These are phyloP conservation scores for Cucurbita moschata DNA, from an alignment of 306 rosid species.

Conservation along the genomic window DNA sequence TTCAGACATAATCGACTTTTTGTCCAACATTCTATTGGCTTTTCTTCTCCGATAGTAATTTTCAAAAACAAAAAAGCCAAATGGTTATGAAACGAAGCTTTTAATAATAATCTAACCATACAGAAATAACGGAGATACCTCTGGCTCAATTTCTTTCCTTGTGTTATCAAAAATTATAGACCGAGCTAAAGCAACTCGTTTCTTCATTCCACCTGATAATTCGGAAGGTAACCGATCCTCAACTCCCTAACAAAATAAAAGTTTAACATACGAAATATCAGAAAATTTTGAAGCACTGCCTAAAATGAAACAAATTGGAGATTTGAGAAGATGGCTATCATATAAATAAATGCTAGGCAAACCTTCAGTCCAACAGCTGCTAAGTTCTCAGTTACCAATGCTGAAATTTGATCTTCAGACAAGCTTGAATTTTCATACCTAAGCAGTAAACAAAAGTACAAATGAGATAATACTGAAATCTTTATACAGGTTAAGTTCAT, in stretches of 20 bases:
- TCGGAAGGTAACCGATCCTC: slow-evolving; percentile 93
- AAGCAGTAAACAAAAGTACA: slow-evolving; percentile 13
- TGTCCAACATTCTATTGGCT: no score
- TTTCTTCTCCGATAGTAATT: no score
- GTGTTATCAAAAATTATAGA: slow-evolving; percentile 74
- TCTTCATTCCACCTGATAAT: slow-evolving; percentile 98
- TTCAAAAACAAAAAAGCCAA: no score
- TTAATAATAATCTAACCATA: background rate
- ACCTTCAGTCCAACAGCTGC: slow-evolving; percentile 95
- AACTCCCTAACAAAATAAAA: slow-evolving; percentile 44
- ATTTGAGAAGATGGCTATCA: background rate
- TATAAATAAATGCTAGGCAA: slow-evolving; percentile 11
- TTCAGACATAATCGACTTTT: no score
- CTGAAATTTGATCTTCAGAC: slow-evolving; percentile 57
- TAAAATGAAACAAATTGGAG: background rate
- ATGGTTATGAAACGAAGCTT: no score
- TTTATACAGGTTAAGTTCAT: background rate
- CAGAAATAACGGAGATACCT: slow-evolving; percentile 38
- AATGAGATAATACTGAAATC: background rate
- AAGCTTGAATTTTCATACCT: slow-evolving; percentile 87
- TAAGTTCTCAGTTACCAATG: slow-evolving; percentile 69
- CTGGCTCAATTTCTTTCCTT: slow-evolving; percentile 68
- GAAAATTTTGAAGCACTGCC: background rate
- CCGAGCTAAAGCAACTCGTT: slow-evolving; percentile 94
- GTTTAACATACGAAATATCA: background rate